Conservation (phyloP, 352 stramenopile genomes). For the Plasmopara halstedii region DNA sequence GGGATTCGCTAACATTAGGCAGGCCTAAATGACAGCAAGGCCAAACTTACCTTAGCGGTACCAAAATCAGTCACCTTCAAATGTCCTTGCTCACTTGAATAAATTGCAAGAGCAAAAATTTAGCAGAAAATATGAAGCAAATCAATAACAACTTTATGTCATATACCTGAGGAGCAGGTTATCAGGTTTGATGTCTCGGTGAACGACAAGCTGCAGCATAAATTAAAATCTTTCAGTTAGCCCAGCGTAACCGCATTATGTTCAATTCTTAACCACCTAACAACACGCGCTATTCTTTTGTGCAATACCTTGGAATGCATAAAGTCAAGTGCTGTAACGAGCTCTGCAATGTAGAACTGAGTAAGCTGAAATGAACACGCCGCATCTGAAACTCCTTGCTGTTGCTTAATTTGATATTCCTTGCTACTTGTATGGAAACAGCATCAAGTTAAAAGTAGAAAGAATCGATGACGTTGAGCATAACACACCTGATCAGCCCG, state of each 20-base stretch:
- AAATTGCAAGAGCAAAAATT: neutral
- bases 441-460: neutral
- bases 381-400: constrained; percentile 42
- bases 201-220: constrained; percentile 84
- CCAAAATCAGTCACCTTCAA: constrained; percentile 89
- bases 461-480: neutral
- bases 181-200: constrained; percentile 94
- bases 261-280: neutral
- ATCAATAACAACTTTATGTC: no score
- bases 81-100: constrained; percentile 56
- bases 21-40: neutral
- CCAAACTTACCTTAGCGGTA: constrained; percentile 55
- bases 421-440: no score
- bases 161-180: constrained; percentile 78
- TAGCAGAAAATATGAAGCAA: no score
- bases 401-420: constrained; percentile 47
- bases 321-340: constrained; percentile 91
- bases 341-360: constrained; percentile 90
- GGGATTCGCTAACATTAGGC: neutral
- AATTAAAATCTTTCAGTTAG: constrained; percentile 1
- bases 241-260: neutral
- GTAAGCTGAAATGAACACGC: constrained; percentile 74
- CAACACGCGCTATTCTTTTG: neutral
- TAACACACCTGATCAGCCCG: constrained; percentile 57
- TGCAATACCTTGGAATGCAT: constrained; percentile 83